These are phyloP conservation scores for Pseudogymnoascus sp. DNA, from an alignment of 2,329 filamentous ascomycete genomes.

Conservation along the genomic window DNA sequence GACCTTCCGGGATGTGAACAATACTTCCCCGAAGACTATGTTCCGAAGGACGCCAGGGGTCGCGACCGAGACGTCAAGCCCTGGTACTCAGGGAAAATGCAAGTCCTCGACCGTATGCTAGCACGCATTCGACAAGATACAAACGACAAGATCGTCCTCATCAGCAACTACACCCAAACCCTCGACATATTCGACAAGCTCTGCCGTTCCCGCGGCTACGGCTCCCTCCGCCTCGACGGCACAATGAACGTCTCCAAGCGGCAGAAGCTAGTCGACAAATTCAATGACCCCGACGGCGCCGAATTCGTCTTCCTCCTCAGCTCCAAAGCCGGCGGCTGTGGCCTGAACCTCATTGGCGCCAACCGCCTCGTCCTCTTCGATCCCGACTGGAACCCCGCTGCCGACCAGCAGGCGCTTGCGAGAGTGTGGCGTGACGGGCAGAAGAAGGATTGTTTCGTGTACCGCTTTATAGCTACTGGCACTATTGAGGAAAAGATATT, in stretches of 20 bases:
- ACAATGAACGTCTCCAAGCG: conserved; percentile 98
- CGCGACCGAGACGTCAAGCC: conserved; percentile 87
- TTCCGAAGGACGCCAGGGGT: conserved; percentile 78
- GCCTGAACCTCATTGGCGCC: conserved; percentile 88
- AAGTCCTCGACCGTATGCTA: conserved; percentile 95
- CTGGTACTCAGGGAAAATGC: conserved; percentile 98
- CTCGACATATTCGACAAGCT: conserved; percentile 89
- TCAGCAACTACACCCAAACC: conserved; percentile 96
- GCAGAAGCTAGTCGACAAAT: conserved; percentile 93
- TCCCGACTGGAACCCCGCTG: conserved; percentile 95
- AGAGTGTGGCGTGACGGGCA: conserved; percentile 98
- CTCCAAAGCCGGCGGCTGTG: conserved; percentile 93
- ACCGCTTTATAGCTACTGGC: conserved; percentile 96
- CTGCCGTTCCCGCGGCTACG: conserved; percentile 78
- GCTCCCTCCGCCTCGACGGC: conserved; percentile 81
- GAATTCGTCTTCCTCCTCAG: conserved; percentile 96
- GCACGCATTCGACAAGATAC: conserved; percentile 91
- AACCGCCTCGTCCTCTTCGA: conserved; percentile 95
- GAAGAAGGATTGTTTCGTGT: conserved; percentile 98
- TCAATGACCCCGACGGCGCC: conserved; percentile 83
- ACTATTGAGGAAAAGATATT: conserved; percentile 99
- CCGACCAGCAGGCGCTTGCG: conserved; percentile 92
- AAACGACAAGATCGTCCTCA: conserved; percentile 98
- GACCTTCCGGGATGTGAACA: conserved; percentile 84
- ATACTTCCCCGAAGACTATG: conserved; percentile 76